These are phyloP conservation scores for Zymoseptoria tritici DNA, from an alignment of 2,329 filamentous ascomycete species.

Conservation along the genomic window DNA sequence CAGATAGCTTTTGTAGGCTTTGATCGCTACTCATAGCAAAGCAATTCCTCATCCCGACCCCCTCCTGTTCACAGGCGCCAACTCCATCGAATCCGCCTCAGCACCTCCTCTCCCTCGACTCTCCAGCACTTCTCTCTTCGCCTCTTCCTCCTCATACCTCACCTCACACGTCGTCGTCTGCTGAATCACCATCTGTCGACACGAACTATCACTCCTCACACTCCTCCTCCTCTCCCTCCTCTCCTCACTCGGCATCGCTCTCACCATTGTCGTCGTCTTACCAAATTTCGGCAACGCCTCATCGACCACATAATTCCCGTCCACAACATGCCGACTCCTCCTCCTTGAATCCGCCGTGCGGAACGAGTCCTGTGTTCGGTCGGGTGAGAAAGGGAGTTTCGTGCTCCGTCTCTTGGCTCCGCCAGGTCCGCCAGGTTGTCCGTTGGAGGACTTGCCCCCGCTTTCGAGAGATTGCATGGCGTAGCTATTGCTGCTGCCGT, in stretches of 20 bases:
- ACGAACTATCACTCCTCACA: slow-evolving; percentile 11
- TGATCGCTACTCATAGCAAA: neutral
- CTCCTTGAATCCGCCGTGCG: neutral
- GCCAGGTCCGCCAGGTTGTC: no score
- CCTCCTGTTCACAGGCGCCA: neutral
- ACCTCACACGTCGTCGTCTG: slow-evolving; percentile 18
- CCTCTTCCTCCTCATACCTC: slow-evolving; percentile 9
- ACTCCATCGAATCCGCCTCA: neutral
- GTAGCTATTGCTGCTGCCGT: slow-evolving; percentile 14
- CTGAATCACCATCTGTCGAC: slow-evolving; percentile 18
- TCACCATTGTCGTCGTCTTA: neutral
- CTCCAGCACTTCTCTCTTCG: neutral
- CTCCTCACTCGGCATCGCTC: neutral
- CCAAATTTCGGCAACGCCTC: neutral
- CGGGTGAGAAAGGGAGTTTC: neutral
- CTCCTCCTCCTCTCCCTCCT: neutral
- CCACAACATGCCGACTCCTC: neutral
- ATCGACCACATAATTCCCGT: neutral
- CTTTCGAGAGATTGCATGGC: slow-evolving; percentile 9
- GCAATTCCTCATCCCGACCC: neutral
- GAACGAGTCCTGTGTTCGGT: neutral
- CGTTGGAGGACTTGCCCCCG: neutral
- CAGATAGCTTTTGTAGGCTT: no score
- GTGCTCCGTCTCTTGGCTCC: neutral
- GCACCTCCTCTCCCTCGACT: neutral